Base-by-base conservation (phyloP, 805 yeast genomes). In the Ogataea saltuana region DNA sequence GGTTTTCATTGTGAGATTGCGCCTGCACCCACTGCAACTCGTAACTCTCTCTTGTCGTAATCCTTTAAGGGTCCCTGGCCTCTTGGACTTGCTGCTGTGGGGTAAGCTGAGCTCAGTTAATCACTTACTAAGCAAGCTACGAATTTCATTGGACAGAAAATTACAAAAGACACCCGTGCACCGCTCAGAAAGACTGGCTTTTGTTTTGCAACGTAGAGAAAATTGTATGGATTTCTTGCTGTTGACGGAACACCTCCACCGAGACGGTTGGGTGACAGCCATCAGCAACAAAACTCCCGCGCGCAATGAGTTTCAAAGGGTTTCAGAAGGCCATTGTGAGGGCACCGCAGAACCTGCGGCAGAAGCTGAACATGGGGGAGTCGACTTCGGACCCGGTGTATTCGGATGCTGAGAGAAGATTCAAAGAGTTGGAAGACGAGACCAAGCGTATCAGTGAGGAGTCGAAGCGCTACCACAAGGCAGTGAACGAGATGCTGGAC, bases 321-420 rank as follows among this genome's bases (percentile, higher is more conserved):
- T 68, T 88, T 53, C 84, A 83, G 48, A 88, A 87, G 67, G 80
- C 90, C 26, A 70, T 88, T 48, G 77, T 80, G 34, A 73, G 96
- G 57, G 96, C 97, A 6, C 99, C 99, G 33, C 98, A 93, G 68
- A 78, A 75, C 54, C 75, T 93, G 64, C 84, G 93, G 55, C 96
- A 87, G 67, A 89, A 88, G 75, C 67, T 93, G 69, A 84, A 93
- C 67, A 89, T 88, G 88, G 96, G 84, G n/a, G 74, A 71, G 36
- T 65, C 67, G 16, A 81, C 89, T n/a, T 74, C 69, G 36, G 99
- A 93, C 60, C 80, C 96, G 0, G 97, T 93, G 11, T 93, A 89
- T 65, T 77, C 76, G 21, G 99, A 93, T 69, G 98, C 99, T 6
- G 99, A 93, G 67, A 80, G 97, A 65, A 78, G 99, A 59, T 93